Conservation (phyloP, 176 grass and related monocot species). For the Microstegium vimineum region DNA sequence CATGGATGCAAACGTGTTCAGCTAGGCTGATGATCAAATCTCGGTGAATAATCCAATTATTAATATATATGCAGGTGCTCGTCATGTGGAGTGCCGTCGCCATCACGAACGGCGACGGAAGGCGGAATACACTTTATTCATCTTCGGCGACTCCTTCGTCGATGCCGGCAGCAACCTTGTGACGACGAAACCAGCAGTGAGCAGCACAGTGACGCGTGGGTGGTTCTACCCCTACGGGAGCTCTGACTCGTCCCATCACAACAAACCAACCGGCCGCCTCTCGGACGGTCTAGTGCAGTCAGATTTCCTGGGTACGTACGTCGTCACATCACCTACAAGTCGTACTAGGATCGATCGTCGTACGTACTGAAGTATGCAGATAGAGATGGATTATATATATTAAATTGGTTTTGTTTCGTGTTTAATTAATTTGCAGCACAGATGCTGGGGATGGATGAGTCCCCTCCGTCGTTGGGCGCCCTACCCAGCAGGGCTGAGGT, state of each 20-base stretch:
- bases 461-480: background rate
- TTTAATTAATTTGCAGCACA: background rate
- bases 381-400: no score
- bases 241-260: background rate
- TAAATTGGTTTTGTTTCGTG: no score
- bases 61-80: background rate
- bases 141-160: background rate
- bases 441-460: background rate
- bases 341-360: no score
- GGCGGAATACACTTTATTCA: background rate
- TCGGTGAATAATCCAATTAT: no score
- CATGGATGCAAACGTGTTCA: no score
- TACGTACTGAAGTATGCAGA: no score
- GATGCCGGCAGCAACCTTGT: background rate
- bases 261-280: background rate
- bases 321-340: no score
- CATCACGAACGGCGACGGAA: background rate
- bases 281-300: background rate
- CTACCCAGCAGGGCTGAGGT: no score
- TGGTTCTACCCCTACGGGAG: constrained; percentile 7
- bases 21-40: no score
- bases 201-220: background rate
- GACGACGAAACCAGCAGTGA: background rate
- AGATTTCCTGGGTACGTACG: background rate
- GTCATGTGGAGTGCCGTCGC: background rate